Conservation (phyloP, 2,329 filamentous ascomycete species). For the Pestalotiopsis sp. region DNA sequence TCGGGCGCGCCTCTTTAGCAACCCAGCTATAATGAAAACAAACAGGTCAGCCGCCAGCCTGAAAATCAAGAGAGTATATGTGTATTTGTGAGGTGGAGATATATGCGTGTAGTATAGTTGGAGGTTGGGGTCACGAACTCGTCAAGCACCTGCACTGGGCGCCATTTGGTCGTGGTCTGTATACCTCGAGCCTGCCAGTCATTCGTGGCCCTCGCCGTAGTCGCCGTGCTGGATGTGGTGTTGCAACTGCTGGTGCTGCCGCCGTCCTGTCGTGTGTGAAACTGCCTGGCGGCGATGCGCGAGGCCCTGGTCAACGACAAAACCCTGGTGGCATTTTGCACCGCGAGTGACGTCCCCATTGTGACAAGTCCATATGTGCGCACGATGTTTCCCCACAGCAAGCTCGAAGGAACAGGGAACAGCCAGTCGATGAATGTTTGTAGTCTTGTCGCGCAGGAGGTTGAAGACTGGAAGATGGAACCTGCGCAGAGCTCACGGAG, state of each 20-base stretch:
- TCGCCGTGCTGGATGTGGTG: neutral
- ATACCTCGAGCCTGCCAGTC: constrained; percentile 16
- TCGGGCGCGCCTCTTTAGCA: constrained; percentile 87
- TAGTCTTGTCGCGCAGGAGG: neutral
- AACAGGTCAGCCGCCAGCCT: neutral
- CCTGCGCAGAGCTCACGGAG: neutral
- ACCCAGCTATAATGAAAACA: constrained; percentile 70
- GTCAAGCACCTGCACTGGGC: constrained; percentile 64
- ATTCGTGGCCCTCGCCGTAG: neutral
- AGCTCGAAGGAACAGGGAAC: neutral
- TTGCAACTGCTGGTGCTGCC: constrained; percentile 13
- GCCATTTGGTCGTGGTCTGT: constrained; percentile 50
- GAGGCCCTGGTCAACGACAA: constrained; percentile 27
- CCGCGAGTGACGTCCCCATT: constrained; percentile 45
- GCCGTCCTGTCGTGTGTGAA: neutral
- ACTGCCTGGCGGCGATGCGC: constrained; percentile 4
- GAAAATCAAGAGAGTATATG: neutral
- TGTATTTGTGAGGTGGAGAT: neutral
- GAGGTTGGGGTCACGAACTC: constrained; percentile 48
- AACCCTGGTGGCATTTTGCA: constrained; percentile 45
- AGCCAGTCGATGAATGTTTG: neutral
- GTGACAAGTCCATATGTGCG: constrained; percentile 32
- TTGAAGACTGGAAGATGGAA: neutral
- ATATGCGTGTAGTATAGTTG: neutral
- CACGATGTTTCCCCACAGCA: neutral